These are phyloP conservation scores for Microcyclosporella mali DNA, from an alignment of 2,329 filamentous ascomycete species.

Conservation along the genomic window DNA sequence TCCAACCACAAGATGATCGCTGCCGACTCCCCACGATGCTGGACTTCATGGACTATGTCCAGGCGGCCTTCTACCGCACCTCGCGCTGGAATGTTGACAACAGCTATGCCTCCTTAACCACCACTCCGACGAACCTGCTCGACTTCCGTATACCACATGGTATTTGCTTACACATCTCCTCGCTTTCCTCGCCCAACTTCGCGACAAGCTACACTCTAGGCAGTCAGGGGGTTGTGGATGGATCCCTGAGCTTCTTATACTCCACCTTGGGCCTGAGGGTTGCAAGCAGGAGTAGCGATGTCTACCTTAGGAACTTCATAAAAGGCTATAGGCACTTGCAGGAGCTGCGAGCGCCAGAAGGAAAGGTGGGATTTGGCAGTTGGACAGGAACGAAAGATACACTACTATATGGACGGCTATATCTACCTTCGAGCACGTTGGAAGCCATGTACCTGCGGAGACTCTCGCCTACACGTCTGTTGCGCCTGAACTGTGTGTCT, in stretches of 20 bases:
- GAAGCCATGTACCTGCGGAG: constrained; percentile 80
- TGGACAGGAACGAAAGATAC: constrained; percentile 49
- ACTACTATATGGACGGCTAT: constrained; percentile 70
- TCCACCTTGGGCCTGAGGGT: constrained; percentile 72
- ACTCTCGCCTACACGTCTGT: constrained; percentile 67
- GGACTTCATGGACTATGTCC: constrained; percentile 96
- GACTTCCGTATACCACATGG: constrained; percentile 83
- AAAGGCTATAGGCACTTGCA: constrained; percentile 75
- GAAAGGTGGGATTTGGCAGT: constrained; percentile 29
- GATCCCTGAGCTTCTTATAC: constrained; percentile 95
- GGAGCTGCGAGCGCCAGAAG: constrained; percentile 53
- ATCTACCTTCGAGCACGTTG: constrained; percentile 75
- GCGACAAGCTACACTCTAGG: constrained; percentile 90
- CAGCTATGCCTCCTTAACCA: constrained; percentile 80
- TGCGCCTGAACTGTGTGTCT: constrained; percentile 75
- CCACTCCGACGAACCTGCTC: constrained; percentile 76
- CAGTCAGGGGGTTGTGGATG: constrained; percentile 84
- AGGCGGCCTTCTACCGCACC: constrained; percentile 79
- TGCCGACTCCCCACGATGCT: constrained; percentile 55
- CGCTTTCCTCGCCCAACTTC: constrained; percentile 86
- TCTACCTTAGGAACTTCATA: constrained; percentile 71
- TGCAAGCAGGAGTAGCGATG: constrained; percentile 62
- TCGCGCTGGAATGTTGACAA: constrained; percentile 89
- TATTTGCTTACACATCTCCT: constrained; percentile 79
- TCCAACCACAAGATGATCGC: constrained; percentile 10